Base-by-base conservation (phyloP, 306 rosid genomes). In the Morella rubra region DNA sequence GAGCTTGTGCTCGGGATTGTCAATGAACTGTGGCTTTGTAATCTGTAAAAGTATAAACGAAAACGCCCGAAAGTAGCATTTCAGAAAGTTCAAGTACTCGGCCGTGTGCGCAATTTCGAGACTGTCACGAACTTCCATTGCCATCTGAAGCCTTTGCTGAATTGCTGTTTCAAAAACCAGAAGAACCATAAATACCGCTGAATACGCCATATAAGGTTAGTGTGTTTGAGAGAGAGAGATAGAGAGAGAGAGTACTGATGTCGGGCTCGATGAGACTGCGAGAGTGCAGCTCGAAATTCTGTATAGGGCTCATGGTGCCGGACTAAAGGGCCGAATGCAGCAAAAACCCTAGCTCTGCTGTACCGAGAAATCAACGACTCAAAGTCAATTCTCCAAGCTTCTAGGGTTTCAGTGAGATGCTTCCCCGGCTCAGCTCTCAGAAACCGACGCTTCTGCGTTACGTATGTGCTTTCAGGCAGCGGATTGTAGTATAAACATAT, bases 31-130 rank as follows among this genome's bases (percentile, higher is more conserved):
- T 6, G 99, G 97, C 83, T 90, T 96, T 0, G 99, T 91, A 67
- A 88, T 85, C 73, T 91, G 90, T 79, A 88, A 70, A 37, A 96
- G 93, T 59, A 96, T 86, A 40, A 81, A 72, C 0, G 97, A 91
- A 69, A 96, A 96, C 5, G 98, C 93, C 32, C 91, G 79, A 54
- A 96, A 96, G 85, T 90, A 96, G 82, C 98, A 96, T 82, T 86
- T 96, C 3, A 96, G 87, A 80, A 96, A 96, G 83, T 96, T 96
- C 88, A 92, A 86, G 81, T 92, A 96, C 88, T 96, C 99, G 0
- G 99, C 96, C 3, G 99, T 96, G 81, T 96, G 99, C 18, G 97
- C 97, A 70, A 96, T 91, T 88, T 96, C 99, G 22, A 96, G 96
- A 76, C 99, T 92, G 81, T 92, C 99, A 83, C 99, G 85, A 68